These are phyloP conservation scores for Phytophthora palmivora DNA, from an alignment of 352 stramenopile genomes.

Conservation along the genomic window DNA sequence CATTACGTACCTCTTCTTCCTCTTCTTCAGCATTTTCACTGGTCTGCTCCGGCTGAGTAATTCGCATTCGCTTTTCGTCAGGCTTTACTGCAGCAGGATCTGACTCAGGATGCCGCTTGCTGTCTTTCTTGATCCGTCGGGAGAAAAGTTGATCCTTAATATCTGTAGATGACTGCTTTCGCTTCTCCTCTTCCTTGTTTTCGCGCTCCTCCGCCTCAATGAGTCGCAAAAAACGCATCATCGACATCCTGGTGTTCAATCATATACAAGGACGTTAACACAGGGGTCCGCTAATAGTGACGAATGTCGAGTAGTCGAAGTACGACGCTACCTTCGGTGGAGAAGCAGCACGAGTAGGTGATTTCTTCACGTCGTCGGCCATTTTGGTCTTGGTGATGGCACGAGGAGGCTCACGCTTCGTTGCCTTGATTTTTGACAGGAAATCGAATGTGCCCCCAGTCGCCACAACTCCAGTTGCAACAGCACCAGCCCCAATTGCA, in stretches of 20 bases:
- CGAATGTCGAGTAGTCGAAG: neutral
- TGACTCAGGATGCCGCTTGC: conserved; percentile 29
- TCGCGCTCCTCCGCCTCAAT: conserved; percentile 83
- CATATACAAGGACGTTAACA: neutral
- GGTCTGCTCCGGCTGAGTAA: conserved; percentile 10
- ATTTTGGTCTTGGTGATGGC: conserved; percentile 20
- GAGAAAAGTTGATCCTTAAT: conserved; percentile 67
- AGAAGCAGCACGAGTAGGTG: conserved; percentile 12
- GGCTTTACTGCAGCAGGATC: conserved; percentile 8
- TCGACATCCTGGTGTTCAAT: conserved; percentile 60
- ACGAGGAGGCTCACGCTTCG: conserved; percentile 31
- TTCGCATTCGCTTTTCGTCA: conserved; percentile 34
- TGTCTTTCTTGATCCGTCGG: conserved; percentile 48
- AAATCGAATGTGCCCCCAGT: conserved; percentile 88
- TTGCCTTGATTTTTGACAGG: conserved; percentile 77
- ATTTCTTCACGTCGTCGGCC: conserved; percentile 33
- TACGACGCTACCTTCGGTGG: conserved; percentile 36
- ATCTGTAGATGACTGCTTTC: conserved; percentile 54
- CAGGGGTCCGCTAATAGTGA: too few species aligned
- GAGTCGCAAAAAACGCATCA: conserved; percentile 75
- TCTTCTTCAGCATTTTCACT: conserved; percentile 40
- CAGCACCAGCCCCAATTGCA: conserved; percentile 31
- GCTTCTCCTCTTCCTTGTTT: conserved; percentile 62
- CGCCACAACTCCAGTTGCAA: conserved; percentile 73
- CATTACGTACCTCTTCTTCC: conserved; percentile 44